Percentiles rank a stretch among this genome's conserved stretches.
These are phyloP conservation scores for Boletus eberwhitei DNA, from an alignment of 768 basidiomycete genomes.

Conservation along the genomic window DNA sequence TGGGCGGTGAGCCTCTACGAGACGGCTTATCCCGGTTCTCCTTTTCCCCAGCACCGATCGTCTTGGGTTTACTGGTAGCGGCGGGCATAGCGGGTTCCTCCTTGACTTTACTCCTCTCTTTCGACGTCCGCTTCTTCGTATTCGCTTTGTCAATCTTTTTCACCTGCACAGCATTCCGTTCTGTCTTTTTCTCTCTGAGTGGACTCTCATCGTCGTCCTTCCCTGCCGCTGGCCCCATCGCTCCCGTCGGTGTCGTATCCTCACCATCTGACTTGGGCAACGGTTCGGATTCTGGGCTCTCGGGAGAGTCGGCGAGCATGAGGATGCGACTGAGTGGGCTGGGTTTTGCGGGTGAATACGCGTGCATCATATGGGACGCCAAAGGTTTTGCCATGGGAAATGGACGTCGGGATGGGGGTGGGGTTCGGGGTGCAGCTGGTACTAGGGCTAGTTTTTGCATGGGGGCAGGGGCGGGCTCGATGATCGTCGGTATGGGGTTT, in stretches of 20 bases:
- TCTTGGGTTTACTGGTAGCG: constrained; percentile 28
- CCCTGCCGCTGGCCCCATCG: constrained; percentile 7
- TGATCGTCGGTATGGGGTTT: constrained; percentile 18
- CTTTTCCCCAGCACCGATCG: constrained; percentile 31
- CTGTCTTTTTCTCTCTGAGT: constrained; percentile 47
- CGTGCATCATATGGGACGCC: constrained; percentile 67
- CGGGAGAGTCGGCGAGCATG: constrained; percentile 63
- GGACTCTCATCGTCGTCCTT: constrained; percentile 54
- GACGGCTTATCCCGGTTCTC: constrained; percentile 37
- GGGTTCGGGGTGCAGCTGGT: constrained; percentile 19
- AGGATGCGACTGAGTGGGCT: constrained; percentile 80
- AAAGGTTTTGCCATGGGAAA: constrained; percentile 74
- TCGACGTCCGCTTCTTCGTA: constrained; percentile 32
- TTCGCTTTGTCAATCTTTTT: constrained; percentile 11
- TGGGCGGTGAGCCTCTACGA: constrained; percentile 24
- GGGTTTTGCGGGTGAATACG: constrained; percentile 78
- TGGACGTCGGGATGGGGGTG: constrained; percentile 34
- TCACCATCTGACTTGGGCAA: neutral
- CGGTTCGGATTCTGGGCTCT: constrained; percentile 30
- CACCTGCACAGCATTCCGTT: constrained; percentile 26
- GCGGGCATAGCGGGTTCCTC: constrained; percentile 17
- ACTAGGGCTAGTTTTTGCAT: constrained; percentile 4
- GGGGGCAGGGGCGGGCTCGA: constrained; percentile 14
- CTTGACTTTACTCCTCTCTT: constrained; percentile 41
- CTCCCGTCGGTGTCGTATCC: constrained; percentile 27